These are phyloP conservation scores for Fusarium xylarioides DNA, from an alignment of 2,329 filamentous ascomycete genomes.

Conservation along the genomic window DNA sequence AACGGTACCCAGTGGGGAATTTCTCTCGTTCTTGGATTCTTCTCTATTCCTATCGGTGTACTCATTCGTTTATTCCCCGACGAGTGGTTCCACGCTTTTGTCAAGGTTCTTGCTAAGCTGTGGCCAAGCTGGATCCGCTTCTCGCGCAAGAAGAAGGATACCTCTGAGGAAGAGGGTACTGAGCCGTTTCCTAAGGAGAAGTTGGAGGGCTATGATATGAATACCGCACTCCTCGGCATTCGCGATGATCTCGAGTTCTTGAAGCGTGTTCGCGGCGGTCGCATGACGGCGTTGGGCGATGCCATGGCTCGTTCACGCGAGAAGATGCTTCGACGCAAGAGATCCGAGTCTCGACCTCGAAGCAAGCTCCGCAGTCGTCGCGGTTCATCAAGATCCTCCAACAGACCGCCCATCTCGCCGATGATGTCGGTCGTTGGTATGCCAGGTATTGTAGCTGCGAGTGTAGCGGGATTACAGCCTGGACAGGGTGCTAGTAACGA, in stretches of 20 bases:
- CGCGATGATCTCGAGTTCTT: constrained; percentile 34
- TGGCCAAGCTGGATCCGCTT: constrained; percentile 32
- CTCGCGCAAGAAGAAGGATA: constrained; percentile 27
- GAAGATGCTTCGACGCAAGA: constrained; percentile 31
- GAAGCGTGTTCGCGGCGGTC: constrained; percentile 26
- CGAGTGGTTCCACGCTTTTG: constrained; percentile 48
- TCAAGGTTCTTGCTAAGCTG: constrained; percentile 12
- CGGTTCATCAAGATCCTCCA: constrained; percentile 31
- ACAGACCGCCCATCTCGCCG: constrained; percentile 32
- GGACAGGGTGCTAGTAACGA: constrained; percentile 10
- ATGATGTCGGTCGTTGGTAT: constrained; percentile 37
- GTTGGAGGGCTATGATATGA: constrained; percentile 29
- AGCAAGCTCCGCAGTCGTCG: constrained; percentile 30
- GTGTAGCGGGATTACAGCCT: constrained; percentile 24
- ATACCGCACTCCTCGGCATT: constrained; percentile 29
- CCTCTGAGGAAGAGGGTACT: constrained; percentile 14
- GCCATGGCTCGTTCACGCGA: constrained; percentile 28
- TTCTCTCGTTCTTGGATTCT: constrained; percentile 77
- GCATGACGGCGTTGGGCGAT: constrained; percentile 31
- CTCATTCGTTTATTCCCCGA: constrained; percentile 80
- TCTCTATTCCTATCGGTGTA: constrained; percentile 79
- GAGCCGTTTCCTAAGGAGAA: constrained; percentile 8
- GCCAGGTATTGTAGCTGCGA: constrained; percentile 35
- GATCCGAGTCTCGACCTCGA: constrained; percentile 29
- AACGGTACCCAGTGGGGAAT: constrained; percentile 81